phyloP scores from a whole-genome alignment of 495 filamentous ascomycete species.

The Hyaloscypha variabilis region DNA sequence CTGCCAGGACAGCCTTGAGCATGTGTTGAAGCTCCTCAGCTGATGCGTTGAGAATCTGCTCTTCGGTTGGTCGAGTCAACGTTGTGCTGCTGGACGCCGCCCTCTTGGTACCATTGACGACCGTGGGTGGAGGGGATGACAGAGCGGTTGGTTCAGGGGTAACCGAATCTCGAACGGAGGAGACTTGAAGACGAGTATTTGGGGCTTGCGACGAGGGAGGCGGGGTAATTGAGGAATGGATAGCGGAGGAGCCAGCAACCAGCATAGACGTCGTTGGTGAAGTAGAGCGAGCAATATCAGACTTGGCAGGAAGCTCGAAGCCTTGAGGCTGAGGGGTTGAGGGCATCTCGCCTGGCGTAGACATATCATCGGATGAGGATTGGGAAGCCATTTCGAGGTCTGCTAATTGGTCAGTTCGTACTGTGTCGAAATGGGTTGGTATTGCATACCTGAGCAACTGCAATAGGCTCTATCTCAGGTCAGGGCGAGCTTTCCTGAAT shows the following conservation, averaged over 20 bases:
- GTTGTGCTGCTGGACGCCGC: conserved; percentile 46
- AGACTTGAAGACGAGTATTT: conserved; percentile 19
- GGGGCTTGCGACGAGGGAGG: conserved; percentile 70
- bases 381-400: conserved; percentile 27
- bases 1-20: conserved; percentile 53
- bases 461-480: neutral
- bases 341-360: conserved; percentile 22
- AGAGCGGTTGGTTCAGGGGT: conserved; percentile 44
- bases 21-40: conserved; percentile 59
- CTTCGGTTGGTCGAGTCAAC: conserved; percentile 59
- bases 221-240: conserved; percentile 63
- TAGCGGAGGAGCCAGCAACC: conserved; percentile 18
- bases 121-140: conserved; percentile 61
- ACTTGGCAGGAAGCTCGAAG: conserved; percentile 13
- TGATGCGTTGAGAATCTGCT: conserved; percentile 65
- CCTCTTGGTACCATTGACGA: conserved; percentile 51
- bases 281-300: conserved; percentile 10
- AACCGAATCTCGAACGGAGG: conserved; percentile 43
- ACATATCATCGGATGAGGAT: conserved; percentile 21
- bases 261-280: conserved; percentile 26
- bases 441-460: neutral
- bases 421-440: neutral
- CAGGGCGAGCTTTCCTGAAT: neutral
- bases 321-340: conserved; percentile 28
- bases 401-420: neutral